phyloP scores from a whole-genome alignment of 2,329 filamentous ascomycete genomes.

The Paraphoma chrysanthemicola region DNA sequence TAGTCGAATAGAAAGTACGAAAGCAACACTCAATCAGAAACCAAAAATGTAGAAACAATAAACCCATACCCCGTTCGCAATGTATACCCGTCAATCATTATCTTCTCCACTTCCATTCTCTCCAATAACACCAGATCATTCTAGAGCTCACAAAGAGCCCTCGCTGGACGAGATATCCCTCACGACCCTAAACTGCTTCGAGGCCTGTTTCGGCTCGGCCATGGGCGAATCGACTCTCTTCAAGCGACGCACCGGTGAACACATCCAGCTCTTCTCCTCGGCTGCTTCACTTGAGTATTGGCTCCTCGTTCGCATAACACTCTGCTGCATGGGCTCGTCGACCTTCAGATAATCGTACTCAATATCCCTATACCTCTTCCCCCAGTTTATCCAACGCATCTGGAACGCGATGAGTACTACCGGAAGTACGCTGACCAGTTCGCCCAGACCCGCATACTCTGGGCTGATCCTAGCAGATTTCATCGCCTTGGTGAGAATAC shows the following conservation, averaged over 20 bases:
- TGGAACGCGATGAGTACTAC: constrained; percentile 67
- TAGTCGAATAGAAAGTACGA: too few species aligned
- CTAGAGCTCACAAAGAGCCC: not conserved
- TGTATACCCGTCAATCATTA: too few species aligned
- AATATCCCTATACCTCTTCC: constrained; percentile 22
- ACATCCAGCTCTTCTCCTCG: not conserved
- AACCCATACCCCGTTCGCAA: too few species aligned
- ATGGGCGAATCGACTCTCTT: not conserved
- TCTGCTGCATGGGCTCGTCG: not conserved
- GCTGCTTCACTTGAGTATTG: not conserved
- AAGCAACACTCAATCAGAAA: too few species aligned
- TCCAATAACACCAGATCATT: too few species aligned
- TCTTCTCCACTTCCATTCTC: too few species aligned
- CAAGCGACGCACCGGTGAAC: not conserved
- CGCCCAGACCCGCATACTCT: constrained; percentile 71
- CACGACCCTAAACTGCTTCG: not conserved
- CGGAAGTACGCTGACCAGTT: constrained; percentile 76
- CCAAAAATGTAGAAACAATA: too few species aligned
- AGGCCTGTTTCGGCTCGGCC: not conserved
- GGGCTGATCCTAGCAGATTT: constrained; percentile 61
- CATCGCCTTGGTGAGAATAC: constrained; percentile 54
- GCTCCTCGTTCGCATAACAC: not conserved
- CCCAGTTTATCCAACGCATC: constrained; percentile 50
- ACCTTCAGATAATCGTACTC: constrained; percentile 17
- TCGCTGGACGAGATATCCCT: not conserved